These are phyloP conservation scores for Boletus rex-veris DNA, from an alignment of 768 basidiomycete genomes.

Conservation along the genomic window DNA sequence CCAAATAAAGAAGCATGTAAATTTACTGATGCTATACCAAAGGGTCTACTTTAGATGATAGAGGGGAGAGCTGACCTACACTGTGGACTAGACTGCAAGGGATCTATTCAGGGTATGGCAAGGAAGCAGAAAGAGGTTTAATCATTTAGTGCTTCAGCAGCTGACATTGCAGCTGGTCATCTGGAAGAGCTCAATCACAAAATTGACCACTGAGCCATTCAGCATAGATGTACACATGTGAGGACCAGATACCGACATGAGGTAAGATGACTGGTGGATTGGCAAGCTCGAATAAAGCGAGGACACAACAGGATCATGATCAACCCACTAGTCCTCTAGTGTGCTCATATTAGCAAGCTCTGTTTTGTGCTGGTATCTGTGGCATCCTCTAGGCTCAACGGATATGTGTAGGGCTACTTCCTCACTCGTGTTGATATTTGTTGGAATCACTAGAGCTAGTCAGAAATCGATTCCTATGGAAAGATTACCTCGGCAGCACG, in stretches of 20 bases:
- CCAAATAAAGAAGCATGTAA: too few species aligned
- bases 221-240: conserved; percentile 76
- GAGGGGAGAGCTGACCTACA: too few species aligned
- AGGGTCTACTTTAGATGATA: too few species aligned
- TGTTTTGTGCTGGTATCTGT: conserved; percentile 89
- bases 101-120: background rate
- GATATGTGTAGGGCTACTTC: conserved; percentile 74
- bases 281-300: too few species aligned
- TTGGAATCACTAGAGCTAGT: conserved; percentile 64
- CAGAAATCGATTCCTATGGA: background rate
- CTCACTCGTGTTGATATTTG: conserved; percentile 59
- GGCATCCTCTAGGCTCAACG: conserved; percentile 95
- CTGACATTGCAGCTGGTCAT: conserved; percentile 87
- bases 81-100: too few species aligned
- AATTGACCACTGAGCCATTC: conserved; percentile 87
- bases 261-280: conserved; percentile 52
- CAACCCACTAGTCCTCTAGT: too few species aligned
- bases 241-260: conserved; percentile 67
- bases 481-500: conserved; percentile 71
- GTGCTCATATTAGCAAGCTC: too few species aligned
- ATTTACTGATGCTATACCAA: too few species aligned
- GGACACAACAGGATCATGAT: too few species aligned
- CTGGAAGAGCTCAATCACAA: conserved; percentile 88
- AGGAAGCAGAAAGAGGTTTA: background rate
- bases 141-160: conserved; percentile 29